Conservation (phyloP, 768 basidiomycete genomes). For the Auricularia auricula-judae region DNA sequence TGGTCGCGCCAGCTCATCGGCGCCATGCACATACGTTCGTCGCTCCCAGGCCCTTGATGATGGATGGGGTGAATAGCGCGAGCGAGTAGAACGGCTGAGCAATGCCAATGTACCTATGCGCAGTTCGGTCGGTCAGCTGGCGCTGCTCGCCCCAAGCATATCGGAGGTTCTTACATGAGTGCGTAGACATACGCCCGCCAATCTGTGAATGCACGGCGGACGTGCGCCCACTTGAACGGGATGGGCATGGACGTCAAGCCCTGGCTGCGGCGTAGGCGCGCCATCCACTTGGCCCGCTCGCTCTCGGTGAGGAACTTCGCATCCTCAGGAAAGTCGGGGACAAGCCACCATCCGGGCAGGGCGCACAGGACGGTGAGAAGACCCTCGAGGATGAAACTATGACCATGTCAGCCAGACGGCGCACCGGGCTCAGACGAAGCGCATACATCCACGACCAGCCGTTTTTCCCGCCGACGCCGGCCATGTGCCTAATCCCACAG, state of each 20-base stretch:
- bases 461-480: constrained; percentile 12
- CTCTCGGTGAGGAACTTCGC: constrained; percentile 22
- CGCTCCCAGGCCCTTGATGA: constrained; percentile 25
- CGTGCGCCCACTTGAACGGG: constrained; percentile 19
- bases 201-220: constrained; percentile 14
- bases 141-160: neutral
- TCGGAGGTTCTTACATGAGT: constrained; percentile 4
- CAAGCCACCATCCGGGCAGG: constrained; percentile 14
- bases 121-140: neutral
- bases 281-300: constrained; percentile 22
- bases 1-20: too few relatives aligned
- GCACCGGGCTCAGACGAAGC: neutral
- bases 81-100: constrained; percentile 28
- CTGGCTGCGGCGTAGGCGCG: constrained; percentile 21
- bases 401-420: neutral
- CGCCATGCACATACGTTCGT: constrained; percentile 3
- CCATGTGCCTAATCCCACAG: constrained; percentile 16
- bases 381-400: constrained; percentile 16
- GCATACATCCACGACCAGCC: constrained; percentile 17
- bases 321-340: constrained; percentile 33
- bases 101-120: constrained; percentile 21
- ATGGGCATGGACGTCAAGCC: constrained; percentile 24
- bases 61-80: constrained; percentile 29
- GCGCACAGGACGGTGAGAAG: constrained; percentile 23
- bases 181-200: constrained; percentile 16